Conservation (phyloP, 2,329 filamentous ascomycete genomes). For the Alternaria arbusti region DNA sequence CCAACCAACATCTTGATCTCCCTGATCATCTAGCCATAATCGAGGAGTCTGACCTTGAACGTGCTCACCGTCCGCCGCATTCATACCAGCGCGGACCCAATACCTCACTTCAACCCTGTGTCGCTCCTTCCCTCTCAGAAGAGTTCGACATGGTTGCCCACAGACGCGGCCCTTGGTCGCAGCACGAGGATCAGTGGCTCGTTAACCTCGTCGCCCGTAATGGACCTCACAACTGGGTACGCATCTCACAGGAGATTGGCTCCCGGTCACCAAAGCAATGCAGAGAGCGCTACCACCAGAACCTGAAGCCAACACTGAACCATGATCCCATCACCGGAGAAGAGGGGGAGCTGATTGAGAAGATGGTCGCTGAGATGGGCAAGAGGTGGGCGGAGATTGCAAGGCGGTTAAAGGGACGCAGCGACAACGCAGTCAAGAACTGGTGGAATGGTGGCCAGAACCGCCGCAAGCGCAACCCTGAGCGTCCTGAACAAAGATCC, state of each 20-base stretch:
- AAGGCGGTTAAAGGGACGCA: conserved; percentile 78
- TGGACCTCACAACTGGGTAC: conserved; percentile 87
- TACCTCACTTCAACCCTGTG: not conserved
- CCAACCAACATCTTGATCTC: not conserved
- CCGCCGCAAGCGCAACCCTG: conserved; percentile 62
- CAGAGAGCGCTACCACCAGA: conserved; percentile 91
- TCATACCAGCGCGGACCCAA: not conserved
- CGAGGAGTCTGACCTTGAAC: not conserved
- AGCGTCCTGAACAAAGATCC: conserved; percentile 35
- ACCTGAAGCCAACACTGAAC: conserved; percentile 82
- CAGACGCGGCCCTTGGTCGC: conserved; percentile 83
- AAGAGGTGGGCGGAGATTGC: conserved; percentile 95
- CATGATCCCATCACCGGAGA: conserved; percentile 81
- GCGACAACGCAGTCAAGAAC: conserved; percentile 96
- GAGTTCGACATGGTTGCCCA: conserved; percentile 57
- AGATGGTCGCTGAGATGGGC: conserved; percentile 76
- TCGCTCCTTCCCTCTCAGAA: conserved; percentile 1
- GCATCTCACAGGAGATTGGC: conserved; percentile 76
- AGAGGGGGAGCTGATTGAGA: conserved; percentile 74
- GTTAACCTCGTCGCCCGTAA: conserved; percentile 73
- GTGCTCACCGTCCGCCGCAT: not conserved
- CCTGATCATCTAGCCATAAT: not conserved
- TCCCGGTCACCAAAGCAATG: conserved; percentile 92
- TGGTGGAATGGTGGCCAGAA: conserved; percentile 98
- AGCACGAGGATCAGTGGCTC: conserved; percentile 74